Evolutionary conservation across 495 filamentous ascomycete genomes (phyloP).

Genomic region (Cudoniella acicularis): DNA sequence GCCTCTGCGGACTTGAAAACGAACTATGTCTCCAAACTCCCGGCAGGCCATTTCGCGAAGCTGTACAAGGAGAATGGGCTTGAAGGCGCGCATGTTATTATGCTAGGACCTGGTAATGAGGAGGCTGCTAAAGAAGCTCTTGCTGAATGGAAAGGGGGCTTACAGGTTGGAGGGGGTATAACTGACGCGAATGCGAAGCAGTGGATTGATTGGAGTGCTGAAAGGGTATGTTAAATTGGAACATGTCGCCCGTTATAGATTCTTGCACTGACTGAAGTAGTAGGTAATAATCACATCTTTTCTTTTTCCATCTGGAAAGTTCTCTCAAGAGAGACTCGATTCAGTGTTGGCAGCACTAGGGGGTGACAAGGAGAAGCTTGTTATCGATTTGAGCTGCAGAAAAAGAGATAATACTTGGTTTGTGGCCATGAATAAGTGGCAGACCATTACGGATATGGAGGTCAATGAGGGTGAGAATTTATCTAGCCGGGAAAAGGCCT

Average conservation of each 20-base stretch:
- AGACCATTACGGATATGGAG: conserved; percentile 94
- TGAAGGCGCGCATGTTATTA: conserved; percentile 86
- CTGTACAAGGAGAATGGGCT: conserved; percentile 74
- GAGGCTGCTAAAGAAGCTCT: conserved; percentile 75
- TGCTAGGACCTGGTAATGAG: conserved; percentile 85
- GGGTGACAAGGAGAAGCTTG: conserved; percentile 73
- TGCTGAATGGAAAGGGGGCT: conserved; percentile 64
- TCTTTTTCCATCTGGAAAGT: conserved; percentile 80
- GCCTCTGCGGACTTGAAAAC: conserved; percentile 67
- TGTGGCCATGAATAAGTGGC: conserved; percentile 98
- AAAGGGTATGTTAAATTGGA: conserved; percentile 66
- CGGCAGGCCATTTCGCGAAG: conserved; percentile 71
- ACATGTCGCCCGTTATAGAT: not conserved
- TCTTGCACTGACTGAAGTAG: conserved; percentile 19
- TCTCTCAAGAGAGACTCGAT: conserved; percentile 69
- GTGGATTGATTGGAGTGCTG: conserved; percentile 86
- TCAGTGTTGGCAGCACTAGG: conserved; percentile 66
- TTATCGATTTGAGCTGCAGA: conserved; percentile 92
- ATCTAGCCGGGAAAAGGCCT: not conserved
- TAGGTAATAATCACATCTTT: conserved; percentile 83
- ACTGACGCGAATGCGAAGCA: conserved; percentile 73
- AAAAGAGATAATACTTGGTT: conserved; percentile 72
- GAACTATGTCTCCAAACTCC: conserved; percentile 82
- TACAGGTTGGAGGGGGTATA: conserved; percentile 92
- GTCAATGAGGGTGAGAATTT: conserved; percentile 67